Percentiles rank a stretch among this genome's conserved stretches.
phyloP scores from a whole-genome alignment of 768 basidiomycete genomes.

The Naematelia aurantialba region DNA sequence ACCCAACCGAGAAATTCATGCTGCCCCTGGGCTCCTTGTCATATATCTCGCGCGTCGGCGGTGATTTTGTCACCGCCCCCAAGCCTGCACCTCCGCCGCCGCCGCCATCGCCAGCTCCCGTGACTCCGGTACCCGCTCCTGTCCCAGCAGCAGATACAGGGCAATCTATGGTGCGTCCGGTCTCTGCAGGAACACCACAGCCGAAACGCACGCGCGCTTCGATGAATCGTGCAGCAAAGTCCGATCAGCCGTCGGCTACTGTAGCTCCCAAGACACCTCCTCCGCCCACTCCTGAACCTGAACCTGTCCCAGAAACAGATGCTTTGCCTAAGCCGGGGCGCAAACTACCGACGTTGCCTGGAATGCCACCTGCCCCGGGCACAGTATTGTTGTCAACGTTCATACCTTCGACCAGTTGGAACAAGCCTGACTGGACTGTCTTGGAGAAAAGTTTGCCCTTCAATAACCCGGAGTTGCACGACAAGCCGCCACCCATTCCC shows the following conservation, averaged over 20 bases:
- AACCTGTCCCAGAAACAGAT: background rate
- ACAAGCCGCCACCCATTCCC: background rate
- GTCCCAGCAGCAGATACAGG: background rate
- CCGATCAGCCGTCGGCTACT: background rate
- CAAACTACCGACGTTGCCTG: conserved; percentile 16
- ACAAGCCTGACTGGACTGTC: conserved; percentile 25
- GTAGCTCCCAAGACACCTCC: background rate
- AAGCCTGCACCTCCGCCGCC: conserved; percentile 9
- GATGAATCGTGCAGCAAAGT: background rate
- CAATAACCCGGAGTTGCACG: conserved; percentile 19
- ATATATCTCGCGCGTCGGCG: conserved; percentile 32
- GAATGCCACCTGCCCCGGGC: conserved; percentile 16
- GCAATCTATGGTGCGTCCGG: background rate
- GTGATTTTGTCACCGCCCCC: conserved; percentile 31
- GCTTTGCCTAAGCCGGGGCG: conserved; percentile 2
- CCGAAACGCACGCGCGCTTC: background rate
- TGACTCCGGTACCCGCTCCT: background rate
- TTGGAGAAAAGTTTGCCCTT: conserved; percentile 33
- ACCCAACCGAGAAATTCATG: conserved; percentile 36
- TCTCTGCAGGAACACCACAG: background rate
- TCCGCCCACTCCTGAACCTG: background rate
- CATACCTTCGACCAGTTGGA: conserved; percentile 25
- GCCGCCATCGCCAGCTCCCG: background rate
- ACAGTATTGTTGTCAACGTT: conserved; percentile 33
- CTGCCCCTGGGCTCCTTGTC: conserved; percentile 32